Percentiles rank a stretch among this genome's conserved stretches.
Conservation (phyloP, 2,329 filamentous ascomycete species). For the Alternaria atra region DNA sequence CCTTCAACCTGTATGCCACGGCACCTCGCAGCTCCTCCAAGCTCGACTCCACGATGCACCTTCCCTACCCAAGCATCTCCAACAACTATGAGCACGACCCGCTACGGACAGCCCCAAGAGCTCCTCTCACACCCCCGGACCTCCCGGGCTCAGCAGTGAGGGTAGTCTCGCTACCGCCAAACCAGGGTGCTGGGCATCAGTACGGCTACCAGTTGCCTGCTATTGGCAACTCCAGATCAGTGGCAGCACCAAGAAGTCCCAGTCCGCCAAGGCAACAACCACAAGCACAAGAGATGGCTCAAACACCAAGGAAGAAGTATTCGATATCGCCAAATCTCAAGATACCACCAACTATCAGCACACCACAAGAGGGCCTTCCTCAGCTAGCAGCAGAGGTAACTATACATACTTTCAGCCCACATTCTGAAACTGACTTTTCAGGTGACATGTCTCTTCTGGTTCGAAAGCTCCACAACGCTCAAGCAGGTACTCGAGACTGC, state of each 20-base stretch:
- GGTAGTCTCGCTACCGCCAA: slow-evolving; percentile 41
- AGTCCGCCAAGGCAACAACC: slow-evolving; percentile 25
- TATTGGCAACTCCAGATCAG: slow-evolving; percentile 46
- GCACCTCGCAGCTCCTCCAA: slow-evolving; percentile 33
- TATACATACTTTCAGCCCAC: background rate
- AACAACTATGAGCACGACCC: slow-evolving; percentile 35
- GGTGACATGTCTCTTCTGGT: slow-evolving; percentile 98
- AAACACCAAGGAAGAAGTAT: slow-evolving; percentile 42
- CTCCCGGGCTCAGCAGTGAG: slow-evolving; percentile 44
- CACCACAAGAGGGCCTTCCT: slow-evolving; percentile 52
- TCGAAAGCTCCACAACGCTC: slow-evolving; percentile 84
- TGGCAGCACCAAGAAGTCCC: slow-evolving; percentile 37
- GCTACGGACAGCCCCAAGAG: slow-evolving; percentile 30
- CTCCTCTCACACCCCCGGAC: slow-evolving; percentile 47
- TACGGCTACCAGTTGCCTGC: slow-evolving; percentile 48
- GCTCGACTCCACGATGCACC: slow-evolving; percentile 46
- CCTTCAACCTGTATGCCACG: slow-evolving; percentile 46
- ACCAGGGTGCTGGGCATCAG: slow-evolving; percentile 39
- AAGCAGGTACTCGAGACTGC: slow-evolving; percentile 73
- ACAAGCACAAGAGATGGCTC: slow-evolving; percentile 34
- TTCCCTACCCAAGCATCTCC: slow-evolving; percentile 40
- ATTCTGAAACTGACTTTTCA: slow-evolving; percentile 50
- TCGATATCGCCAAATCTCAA: slow-evolving; percentile 48
- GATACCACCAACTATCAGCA: slow-evolving; percentile 48
- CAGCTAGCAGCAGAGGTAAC: slow-evolving; percentile 54